A percentile compares a stretch with the other conserved stretches of the same genome.
Evolutionary conservation across 371 early-diverging fungal species (phyloP).

Genomic region (Mucor velutinosus): DNA sequence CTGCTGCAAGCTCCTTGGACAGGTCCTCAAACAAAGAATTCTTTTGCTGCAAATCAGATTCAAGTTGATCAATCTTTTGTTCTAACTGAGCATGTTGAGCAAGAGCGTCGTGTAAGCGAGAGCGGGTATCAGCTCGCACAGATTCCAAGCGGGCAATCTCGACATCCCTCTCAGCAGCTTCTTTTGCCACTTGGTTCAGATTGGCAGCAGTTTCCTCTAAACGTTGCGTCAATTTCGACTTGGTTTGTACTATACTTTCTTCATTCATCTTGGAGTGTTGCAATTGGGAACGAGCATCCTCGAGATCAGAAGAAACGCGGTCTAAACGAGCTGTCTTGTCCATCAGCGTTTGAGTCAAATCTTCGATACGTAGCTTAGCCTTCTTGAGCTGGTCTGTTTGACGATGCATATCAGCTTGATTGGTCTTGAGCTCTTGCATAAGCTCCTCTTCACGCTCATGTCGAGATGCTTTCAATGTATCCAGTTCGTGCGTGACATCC

Average conservation of each 20-base stretch:
- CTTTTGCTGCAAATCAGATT: slow-evolving; percentile 1
- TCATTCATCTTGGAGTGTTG: neutral
- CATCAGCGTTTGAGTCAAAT: neutral
- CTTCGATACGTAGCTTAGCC: slow-evolving; percentile 1
- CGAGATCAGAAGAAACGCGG: neutral
- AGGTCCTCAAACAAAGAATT: neutral
- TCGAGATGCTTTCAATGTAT: neutral
- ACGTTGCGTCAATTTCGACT: slow-evolving; percentile 2
- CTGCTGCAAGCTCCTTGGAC: neutral
- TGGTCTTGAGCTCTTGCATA: neutral
- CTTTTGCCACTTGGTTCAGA: slow-evolving; percentile 7
- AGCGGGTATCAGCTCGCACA: slow-evolving; percentile 7
- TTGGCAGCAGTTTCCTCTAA: slow-evolving; percentile 7
- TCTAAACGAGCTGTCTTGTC: neutral
- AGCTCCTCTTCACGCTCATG: neutral
- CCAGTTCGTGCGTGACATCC: neutral
- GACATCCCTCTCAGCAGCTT: slow-evolving; percentile 5
- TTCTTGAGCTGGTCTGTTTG: neutral
- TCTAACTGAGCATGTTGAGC: neutral
- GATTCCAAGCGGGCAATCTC: slow-evolving; percentile 17
- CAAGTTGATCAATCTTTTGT: slow-evolving; percentile 1
- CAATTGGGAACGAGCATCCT: neutral
- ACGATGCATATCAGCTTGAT: neutral
- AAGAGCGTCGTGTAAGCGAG: slow-evolving; percentile 13
- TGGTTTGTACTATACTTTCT: neutral